Base-by-base conservation (phyloP, 768 basidiomycete genomes). In the Termitomyces bulborhizus region DNA sequence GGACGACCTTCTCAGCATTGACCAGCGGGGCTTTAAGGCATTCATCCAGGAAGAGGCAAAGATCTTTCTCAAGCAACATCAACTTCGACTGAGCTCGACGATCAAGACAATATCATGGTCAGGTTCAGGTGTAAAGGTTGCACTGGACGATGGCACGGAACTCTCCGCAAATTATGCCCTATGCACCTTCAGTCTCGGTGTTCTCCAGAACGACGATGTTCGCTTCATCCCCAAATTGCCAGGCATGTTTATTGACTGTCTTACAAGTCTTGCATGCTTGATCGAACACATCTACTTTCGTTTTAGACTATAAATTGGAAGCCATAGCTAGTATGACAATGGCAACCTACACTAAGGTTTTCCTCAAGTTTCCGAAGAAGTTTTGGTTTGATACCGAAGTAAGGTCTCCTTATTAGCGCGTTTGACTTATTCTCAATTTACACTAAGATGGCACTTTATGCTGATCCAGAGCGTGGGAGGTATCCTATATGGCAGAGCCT, bases 401-500 rank as follows among this genome's bases (percentile, higher is more conserved):
- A 52, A 16, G 32, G 16, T 24, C n/a, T 18, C n/a, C 9, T 7
- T 27, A 40, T 15, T 16, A 29, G 9, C n/a, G 26, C n/a, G 29
- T 39, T 16, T 2, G 12, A 7, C 18, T 47, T 29, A 32, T 47
- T 47, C 6, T 26, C 8, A 32, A 9, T 32, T 34, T 4, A 26
- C 41, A 21, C 31, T 39, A 39, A 81, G 79, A 76, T 81, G 69
- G 83, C 73, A 7, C 62, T 85, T 6, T 85, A 82, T 58, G 83
- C 84, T 4, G 81, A 81, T 54, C 64, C 68, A 16, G 73, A 81
- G 54, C 76, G 84, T 21, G 85, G 85, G 6, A 72, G 76, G 34
- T 87, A 85, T 66, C 82, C 83, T 0, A 76, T 86, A 6, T 86
- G 85, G 85, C 85, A 86, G 61, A 81, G 75, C 60, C 64, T 86